A percentile compares a stretch with the other conserved stretches of the same genome.
These are phyloP conservation scores for Naganishia randhawae DNA, from an alignment of 768 basidiomycete genomes.

Conservation along the genomic window DNA sequence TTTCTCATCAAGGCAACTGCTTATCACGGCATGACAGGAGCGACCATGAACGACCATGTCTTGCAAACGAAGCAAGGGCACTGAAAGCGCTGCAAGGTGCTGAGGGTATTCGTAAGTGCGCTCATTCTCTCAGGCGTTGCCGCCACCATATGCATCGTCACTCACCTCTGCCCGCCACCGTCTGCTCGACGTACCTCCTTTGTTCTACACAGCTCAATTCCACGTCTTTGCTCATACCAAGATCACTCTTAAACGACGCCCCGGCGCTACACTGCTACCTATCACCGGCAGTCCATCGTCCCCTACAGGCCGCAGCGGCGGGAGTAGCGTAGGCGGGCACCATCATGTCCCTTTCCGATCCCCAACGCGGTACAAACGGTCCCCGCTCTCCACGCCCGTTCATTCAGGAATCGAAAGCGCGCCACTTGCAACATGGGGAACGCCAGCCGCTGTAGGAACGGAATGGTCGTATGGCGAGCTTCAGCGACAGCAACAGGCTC, in stretches of 20 bases:
- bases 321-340: neutral
- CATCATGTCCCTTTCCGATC: too few species aligned
- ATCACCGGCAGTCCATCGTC: neutral
- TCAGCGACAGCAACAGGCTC: neutral
- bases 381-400: constrained; percentile 12
- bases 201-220: constrained; percentile 23
- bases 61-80: constrained; percentile 21
- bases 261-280: neutral
- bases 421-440: too few species aligned
- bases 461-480: constrained; percentile 2
- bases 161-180: neutral
- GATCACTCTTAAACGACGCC: constrained; percentile 8
- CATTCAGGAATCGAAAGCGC: neutral
- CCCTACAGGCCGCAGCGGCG: neutral
- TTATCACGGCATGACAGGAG: too few species aligned
- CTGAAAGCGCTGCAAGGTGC: constrained; percentile 27
- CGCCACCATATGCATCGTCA: neutral
- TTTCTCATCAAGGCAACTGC: too few species aligned
- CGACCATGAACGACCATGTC: constrained; percentile 3
- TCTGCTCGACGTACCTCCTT: neutral
- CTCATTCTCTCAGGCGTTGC: neutral
- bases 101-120: constrained; percentile 27
- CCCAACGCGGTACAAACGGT: neutral
- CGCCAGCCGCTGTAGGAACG: too few species aligned
- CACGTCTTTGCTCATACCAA: constrained; percentile 23